These are phyloP conservation scores for Ogataea nitratoaversa DNA, from an alignment of 805 yeast genomes.

Conservation along the genomic window DNA sequence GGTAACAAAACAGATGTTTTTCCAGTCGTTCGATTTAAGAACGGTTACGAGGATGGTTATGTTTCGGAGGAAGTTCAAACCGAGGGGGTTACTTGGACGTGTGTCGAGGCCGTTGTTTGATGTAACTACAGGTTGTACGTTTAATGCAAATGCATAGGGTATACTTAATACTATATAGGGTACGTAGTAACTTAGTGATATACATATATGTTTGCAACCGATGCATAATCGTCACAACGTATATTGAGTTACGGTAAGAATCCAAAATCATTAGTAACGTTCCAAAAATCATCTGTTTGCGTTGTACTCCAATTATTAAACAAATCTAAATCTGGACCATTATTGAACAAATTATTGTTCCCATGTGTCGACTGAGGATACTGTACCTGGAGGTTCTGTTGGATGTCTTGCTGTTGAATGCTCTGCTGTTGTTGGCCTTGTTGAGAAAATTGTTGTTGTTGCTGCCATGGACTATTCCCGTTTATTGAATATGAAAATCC, in stretches of 20 bases:
- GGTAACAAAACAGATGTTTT: constrained; percentile 10
- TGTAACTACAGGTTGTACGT: too few relatives aligned
- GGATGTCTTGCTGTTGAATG: background rate
- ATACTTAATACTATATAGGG: background rate
- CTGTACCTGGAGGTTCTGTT: background rate
- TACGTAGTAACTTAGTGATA: too few relatives aligned
- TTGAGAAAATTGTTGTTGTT: background rate
- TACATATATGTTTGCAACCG: background rate
- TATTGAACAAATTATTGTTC: background rate
- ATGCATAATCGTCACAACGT: too few relatives aligned
- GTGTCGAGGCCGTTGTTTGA: constrained; percentile 11
- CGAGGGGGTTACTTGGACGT: constrained; percentile 19
- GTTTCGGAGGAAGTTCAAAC: constrained; percentile 7
- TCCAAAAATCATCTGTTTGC: constrained; percentile 43
- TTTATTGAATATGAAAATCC: background rate
- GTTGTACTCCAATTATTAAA: constrained; percentile 20
- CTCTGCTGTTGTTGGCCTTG: background rate
- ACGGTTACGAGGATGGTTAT: constrained; percentile 2
- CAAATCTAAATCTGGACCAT: constrained; percentile 12
- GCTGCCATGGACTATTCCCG: background rate
- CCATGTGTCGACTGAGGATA: background rate
- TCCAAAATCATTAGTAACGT: constrained; percentile 44
- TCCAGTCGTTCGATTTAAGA: constrained; percentile 12
- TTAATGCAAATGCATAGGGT: too few relatives aligned
- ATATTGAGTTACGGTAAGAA: constrained; percentile 32